Base-by-base conservation (phyloP, 2,329 filamentous ascomycete species). In the Colletotrichum graminicola region DNA sequence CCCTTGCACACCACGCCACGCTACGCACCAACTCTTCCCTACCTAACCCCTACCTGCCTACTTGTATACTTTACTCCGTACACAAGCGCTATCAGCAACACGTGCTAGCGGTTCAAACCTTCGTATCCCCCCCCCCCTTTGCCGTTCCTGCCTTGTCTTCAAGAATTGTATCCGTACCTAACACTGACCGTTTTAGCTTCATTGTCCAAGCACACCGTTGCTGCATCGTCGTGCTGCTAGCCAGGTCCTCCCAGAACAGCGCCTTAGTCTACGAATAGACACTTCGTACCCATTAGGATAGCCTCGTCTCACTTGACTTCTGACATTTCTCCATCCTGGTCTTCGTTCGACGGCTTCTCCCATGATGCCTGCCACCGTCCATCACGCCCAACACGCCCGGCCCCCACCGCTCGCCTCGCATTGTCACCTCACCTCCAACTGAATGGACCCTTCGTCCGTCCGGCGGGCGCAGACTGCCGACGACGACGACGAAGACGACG, bases 141-240 rank as follows among this genome's bases (percentile, higher is more conserved):
- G 41, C 18, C 41, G 57, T 43, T 39, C 39, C 39, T 57, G 39
- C 63, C 36, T 45, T 21, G 56, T 36, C 51, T 63, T 23, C 43
- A 54, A 26, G 10, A 55, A 36, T 47, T n/a, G 45, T 47, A 23
- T 29, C 29, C 41, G 21, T 47, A 47, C 66, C 66, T 36, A 49
- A 57, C 54, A 45, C 43, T 43, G 61, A 59, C 66, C 43, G 66
- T 57, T 68, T 59, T 65, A 64, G 51, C 66, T 39, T 57, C 34
- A 41, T 43, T 59, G 43, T 11, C 43, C 36, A 57, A 16, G 45
- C 47, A 62, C 43, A 29, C 60, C 52, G 60, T 65, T 51, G 51
- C 32, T 18, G 32, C 59, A 39, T 60, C 41, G 18, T 62, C 59
- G 45, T 12, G 32, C n/a, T 62, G 45, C 43, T 32, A 49, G 59